Base-by-base conservation (phyloP, 2,329 filamentous ascomycete species). In the Aspergillus pseudonomiae region DNA sequence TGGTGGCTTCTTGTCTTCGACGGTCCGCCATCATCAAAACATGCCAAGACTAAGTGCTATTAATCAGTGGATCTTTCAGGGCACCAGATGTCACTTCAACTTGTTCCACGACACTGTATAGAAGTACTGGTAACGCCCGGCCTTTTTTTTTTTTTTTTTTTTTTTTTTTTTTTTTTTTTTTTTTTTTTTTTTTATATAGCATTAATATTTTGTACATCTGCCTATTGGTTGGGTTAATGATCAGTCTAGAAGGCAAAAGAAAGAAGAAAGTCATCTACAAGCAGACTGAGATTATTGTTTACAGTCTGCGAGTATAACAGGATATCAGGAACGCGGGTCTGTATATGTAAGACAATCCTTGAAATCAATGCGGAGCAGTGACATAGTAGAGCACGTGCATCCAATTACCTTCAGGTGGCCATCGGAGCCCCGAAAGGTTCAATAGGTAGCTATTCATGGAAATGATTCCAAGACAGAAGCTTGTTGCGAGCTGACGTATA, bases 21-120 rank as follows among this genome's bases (percentile, higher is more conserved):
- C 59, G 24, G 39, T 62, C 28, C 32, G 54, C 52, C 53, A 48
- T 50, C 60, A 32, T 36, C 60, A 48, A 62, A 62, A 62, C 46
- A 59, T 54, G 60, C 60, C 60, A 62, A 62, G 60, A 55, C 56
- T 41, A n/a, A 3, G 6, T 9, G 12, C 7, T 52, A 21, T 19
- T 2, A 4, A 10, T 34, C 48, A 32, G 48, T 12, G 48, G 48
- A 30, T 30, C 48, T 14, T 19, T 48, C 14, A 11, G 6, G 16
- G 48, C 28, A 50, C 6, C 4, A 50, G 30, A 30, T 30, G 24
- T 28, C 26, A 50, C n/a, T 12, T 16, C 34, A n/a, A 36, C 14
- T 14, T 36, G 34, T 16, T 14, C 21, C 24, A 28, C 10, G 12
- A 16, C 16, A 28, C 16, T 28, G 6, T 11, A 11, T 6, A 48